Base-by-base conservation (phyloP, 768 basidiomycete genomes). In the Russula virescens region DNA sequence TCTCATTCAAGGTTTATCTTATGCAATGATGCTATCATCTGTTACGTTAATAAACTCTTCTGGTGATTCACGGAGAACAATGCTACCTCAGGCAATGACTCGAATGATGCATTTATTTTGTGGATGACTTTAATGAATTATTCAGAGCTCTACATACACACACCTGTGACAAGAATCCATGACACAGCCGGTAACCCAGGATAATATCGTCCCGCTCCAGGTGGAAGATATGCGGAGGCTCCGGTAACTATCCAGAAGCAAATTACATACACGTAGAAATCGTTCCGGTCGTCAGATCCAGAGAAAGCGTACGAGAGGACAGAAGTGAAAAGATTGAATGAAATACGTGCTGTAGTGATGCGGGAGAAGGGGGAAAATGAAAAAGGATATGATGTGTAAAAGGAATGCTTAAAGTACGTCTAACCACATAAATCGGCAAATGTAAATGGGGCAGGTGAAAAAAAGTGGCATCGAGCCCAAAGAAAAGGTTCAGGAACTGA, bases 401-500 rank as follows among this genome's bases (percentile, higher is more conserved):
- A 38, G 51, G 35, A 28, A 21, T 19, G 21, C 43, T 16, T 59
- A 63, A 47, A 34, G 47, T 63, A 63, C 5, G 46, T 63, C 58
- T 63, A 63, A n/a, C 35, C 40, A 5, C 21, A 51, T 42, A 46
- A 16, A 35, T n/a, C 21, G 34, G 26, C 43, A 60, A 5, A 40
- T 45, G 58, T 45, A 49, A 23, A 55, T 26, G 46, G 21, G 18
- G 38, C 19, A 43, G 45, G 23, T 8, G 6, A n/a, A 34, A 26
- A 14, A 23, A 13, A n/a, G 43, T 14, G 40, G 34, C n/a, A 25
- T 46, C 26, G 21, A 42, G 19, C 28, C 14, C 38, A 31, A 52
- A 16, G 16, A 2, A 40, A 53, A 31, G 11, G 16, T 63, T 57
- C 52, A 70, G 3, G 63, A 64, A 21, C 65, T 61, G 49, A 81